Evolutionary conservation across 2,329 filamentous ascomycete genomes (phyloP).

Genomic region (Cytospora chrysosperma): DNA sequence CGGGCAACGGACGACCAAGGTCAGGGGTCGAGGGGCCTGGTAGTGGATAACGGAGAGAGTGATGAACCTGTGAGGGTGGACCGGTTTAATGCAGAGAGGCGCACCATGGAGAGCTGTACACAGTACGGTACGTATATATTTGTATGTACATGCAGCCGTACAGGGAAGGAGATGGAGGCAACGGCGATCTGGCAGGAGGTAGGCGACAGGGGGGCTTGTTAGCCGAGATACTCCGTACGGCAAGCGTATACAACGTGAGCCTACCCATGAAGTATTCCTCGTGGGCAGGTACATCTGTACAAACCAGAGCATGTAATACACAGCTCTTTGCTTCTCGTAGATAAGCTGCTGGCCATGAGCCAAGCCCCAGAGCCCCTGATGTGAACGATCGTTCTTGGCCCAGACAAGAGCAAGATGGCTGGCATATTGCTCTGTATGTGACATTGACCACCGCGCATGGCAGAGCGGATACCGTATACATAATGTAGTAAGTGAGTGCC

Average conservation of each 20-base stretch:
- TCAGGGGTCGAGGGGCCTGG: conserved; percentile 26
- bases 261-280: conserved; percentile 18
- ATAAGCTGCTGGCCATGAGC: conserved; percentile 5
- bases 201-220: conserved; percentile 27
- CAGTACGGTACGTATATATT: conserved; percentile 24
- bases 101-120: conserved; percentile 36
- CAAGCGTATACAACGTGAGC: conserved; percentile 24
- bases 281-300: conserved; percentile 17
- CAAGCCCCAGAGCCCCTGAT: conserved; percentile 1
- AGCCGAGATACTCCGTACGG: conserved; percentile 23
- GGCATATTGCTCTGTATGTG: conserved; percentile 5
- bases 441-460: not conserved
- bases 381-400: conserved; percentile 1
- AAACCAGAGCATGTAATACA: not conserved
- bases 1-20: conserved; percentile 30
- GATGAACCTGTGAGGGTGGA: conserved; percentile 25
- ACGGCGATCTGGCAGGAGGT: conserved; percentile 39
- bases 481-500: too few species aligned
- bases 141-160: conserved; percentile 43
- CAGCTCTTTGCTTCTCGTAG: conserved; percentile 6
- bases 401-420: conserved; percentile 6
- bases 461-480: conserved; percentile 1
- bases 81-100: conserved; percentile 34
- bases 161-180: conserved; percentile 48
- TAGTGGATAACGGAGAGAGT: conserved; percentile 24